phyloP scores from a whole-genome alignment of 768 basidiomycete genomes.

The Dacryopinax spathularia region DNA sequence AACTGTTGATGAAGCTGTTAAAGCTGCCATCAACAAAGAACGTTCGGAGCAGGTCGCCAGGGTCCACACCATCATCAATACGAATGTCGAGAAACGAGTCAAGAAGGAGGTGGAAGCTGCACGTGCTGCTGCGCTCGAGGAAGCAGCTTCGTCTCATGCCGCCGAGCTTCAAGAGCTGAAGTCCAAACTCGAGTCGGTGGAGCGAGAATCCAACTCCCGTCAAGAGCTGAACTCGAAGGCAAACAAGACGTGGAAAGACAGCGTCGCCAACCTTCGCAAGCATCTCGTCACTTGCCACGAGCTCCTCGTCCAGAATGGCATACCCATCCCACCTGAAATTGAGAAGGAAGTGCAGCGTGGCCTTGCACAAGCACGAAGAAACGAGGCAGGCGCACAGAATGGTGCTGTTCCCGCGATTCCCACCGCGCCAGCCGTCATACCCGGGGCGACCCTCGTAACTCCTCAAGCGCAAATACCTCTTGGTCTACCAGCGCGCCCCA shows the following conservation, averaged over 20 bases:
- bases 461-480: background rate
- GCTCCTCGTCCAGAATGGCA: background rate
- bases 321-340: background rate
- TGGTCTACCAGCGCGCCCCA: background rate
- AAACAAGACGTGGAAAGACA: background rate
- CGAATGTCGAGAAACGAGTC: background rate
- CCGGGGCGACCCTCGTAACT: background rate
- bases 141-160: background rate
- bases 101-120: background rate
- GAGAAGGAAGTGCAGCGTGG: background rate
- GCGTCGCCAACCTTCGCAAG: slow-evolving; percentile 1
- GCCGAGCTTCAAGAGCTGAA: background rate
- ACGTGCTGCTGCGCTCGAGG: background rate
- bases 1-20: background rate
- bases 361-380: background rate
- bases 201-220: background rate
- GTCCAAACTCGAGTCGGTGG: background rate
- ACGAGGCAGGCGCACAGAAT: background rate
- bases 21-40: background rate
- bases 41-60: background rate
- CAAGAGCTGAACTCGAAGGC: background rate
- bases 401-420: background rate
- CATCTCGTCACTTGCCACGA: background rate
- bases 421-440: background rate
- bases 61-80: background rate